Evolutionary conservation across 73 alveolate species (phyloP).

Genomic region (Uronychia setigera): DNA sequence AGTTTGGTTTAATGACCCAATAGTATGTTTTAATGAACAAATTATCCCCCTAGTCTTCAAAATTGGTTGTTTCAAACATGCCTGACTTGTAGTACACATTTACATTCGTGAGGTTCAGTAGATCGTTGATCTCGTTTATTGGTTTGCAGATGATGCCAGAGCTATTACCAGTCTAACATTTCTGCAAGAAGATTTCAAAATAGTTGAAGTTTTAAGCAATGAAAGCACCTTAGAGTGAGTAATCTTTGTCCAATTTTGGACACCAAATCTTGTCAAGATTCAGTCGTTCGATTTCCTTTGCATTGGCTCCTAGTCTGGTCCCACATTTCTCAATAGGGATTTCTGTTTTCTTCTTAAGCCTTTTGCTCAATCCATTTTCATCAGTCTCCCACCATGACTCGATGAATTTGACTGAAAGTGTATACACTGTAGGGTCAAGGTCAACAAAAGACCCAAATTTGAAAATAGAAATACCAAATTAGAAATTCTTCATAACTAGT

Average conservation of each 20-base stretch:
- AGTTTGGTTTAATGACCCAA: slow-evolving; percentile 1
- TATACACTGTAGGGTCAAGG: not conserved
- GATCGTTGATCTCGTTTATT: not conserved
- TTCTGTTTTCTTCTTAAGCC: not conserved
- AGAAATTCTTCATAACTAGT: not conserved
- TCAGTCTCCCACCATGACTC: not conserved
- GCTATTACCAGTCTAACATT: not conserved
- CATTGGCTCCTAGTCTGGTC: not conserved
- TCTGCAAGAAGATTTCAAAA: not conserved
- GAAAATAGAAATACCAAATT: not conserved
- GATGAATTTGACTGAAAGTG: not conserved
- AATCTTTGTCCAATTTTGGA: not conserved
- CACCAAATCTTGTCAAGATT: not conserved
- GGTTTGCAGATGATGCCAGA: not conserved
- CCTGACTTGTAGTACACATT: not conserved
- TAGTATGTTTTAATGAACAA: not conserved
- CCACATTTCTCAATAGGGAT: not conserved
- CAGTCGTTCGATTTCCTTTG: not conserved
- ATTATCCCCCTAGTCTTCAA: not conserved
- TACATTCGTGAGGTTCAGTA: not conserved
- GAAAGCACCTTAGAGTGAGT: not conserved
- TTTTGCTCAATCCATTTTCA: not conserved
- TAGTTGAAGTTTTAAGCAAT: not conserved
- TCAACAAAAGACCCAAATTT: not conserved
- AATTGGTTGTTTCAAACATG: not conserved